Evolutionary conservation across 164 flowering plant genomes (phyloP), one percentile per base, ranked within the genome.

Genomic region (Berberis vulgaris): DNA sequence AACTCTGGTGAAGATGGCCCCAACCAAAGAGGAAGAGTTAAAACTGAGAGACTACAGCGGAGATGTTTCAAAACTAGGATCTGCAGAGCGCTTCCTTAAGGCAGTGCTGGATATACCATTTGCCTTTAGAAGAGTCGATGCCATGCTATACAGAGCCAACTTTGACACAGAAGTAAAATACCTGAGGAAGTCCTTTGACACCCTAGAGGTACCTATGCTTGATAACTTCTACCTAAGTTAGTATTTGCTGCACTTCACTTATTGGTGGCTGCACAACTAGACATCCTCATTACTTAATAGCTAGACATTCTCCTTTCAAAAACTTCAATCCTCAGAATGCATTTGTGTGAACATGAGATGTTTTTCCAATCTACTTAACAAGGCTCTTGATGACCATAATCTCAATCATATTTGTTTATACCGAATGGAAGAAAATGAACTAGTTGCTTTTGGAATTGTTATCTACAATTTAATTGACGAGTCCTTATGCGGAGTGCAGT

Each of bases 1-100:
- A 75, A 89, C 89, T 54, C 70, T 94, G 74, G 91, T 89, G 53
- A 94, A 89, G 87, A 94, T 94, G 99, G 96, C 96, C 65, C 99
- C 99, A 64, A 95, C 97, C 47, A 89, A 88, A 73, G 97, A 95
- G 74, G 99, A 95, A 83, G 99, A 91, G 76, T 77, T 87, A 66
- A 91, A 86, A 76, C 91, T 95, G 54, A 78, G 79, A 76, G 86
- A 84, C 62, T 91, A 89, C 76, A 75, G 44, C 59, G 97, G 91
- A 9, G 97, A 91, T 61, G 61, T 56, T 50, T 82, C 97, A 43
- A 89, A 84, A 76, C 77, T 95, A 66, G 97, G 97, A n/a, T 70
- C 99, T 70, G 97, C 97, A 41, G 99, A 94, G 75, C 67, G 90
- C 56, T 94, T 94, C 73, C 91, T 94, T 43, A 89, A 85, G 79